Base-by-base conservation (phyloP, 139 green algal genomes). In the Closterium sp. region DNA sequence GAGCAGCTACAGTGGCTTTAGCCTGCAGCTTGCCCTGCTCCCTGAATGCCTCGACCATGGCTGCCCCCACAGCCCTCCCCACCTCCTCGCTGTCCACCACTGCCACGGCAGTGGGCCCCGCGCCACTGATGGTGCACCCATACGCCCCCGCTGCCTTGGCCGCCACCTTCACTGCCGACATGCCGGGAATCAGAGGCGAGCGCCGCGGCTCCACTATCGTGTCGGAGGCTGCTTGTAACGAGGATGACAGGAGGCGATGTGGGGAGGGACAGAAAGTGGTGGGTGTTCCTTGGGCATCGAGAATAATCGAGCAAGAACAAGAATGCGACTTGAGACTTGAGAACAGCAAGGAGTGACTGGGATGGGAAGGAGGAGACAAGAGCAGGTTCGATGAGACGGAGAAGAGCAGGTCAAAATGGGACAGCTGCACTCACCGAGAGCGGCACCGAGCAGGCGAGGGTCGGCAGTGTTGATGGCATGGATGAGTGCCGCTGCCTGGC, bases 51-150 rank as follows among this genome's bases (percentile, higher is more conserved):
- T 92, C 34, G 5, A 86, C 35, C 97, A 99, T 99, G 16, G 97
- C 96, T 86, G 95, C 94, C 6, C 92, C 94, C 10, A 98, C 97
- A 8, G 36, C 43, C 88, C 95, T 76, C 0, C 97, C 97, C 25
- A 94, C 84, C 55, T 96, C 94, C 3, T 88, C 91, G 86, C 96
- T 92, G 19, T 96, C 93, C 66, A 98, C 97, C 9, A 99, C 94
- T n/a, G 98, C 98, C 10, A 99, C 97, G n/a, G 96, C 97, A 2
- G 98, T 99, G 19, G 98, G 98, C 3, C 98, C 98, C 25, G 98
- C 98, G 3, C 98, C 98, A 91, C 96, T 98, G 94, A 99, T 99
- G 81, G 98, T 99, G 95, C 97, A 98, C 31, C 98, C 98, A 90
- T 95, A 98, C 0, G 97, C 97, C 12, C 97, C 97, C 96, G 95